Evolutionary conservation across 108 stramenopile species (phyloP), one percentile per base, ranked within the genome.

Genomic region (Skeletonema tropicum): DNA sequence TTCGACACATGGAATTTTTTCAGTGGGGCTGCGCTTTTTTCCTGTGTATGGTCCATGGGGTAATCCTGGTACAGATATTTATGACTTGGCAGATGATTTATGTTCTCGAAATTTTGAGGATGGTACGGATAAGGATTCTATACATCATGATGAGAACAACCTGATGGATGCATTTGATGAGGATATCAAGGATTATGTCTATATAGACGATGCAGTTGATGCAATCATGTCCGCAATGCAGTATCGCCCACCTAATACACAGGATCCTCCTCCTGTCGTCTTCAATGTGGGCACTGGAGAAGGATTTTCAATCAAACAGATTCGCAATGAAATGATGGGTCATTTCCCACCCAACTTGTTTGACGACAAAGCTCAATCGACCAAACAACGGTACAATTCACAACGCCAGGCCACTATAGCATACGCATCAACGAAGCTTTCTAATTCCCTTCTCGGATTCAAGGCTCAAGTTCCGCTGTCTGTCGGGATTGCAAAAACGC

Each of bases 201-300:
- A 89, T 78, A 90, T 96, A 60, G 95, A 96, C 71, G 95, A 96
- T 80, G 91, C 92, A n/a, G 76, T 96, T 15, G 90, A 92, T 83
- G 95, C 88, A 2, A 83, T 93, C 41, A 82, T 93, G 83, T 58
- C 82, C 10, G 89, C 93, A 12, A 92, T 94, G 91, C 93, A 94
- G 68, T 89, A 82, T 42, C 73, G 88, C 55, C 75, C 80, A 26
- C 58, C 57, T 2, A n/a, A n/a, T n/a, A 61, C 57, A 0, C 57
- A 64, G 32, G 38, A 71, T 2, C 72, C 68, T n/a, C 7, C 48
- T n/a, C 88, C 90, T 1, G 77, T 92, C 15, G 87, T 94, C 7
- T 79, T 94, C 67, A 94, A 94, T 74, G 91, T 94, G 10, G 93
- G 90, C 1, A 84, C 76, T 11, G 93, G 93, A 7, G 29, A 76